Conservation (phyloP, 2,329 filamentous ascomycete genomes). For the Fusarium cicatricum region DNA sequence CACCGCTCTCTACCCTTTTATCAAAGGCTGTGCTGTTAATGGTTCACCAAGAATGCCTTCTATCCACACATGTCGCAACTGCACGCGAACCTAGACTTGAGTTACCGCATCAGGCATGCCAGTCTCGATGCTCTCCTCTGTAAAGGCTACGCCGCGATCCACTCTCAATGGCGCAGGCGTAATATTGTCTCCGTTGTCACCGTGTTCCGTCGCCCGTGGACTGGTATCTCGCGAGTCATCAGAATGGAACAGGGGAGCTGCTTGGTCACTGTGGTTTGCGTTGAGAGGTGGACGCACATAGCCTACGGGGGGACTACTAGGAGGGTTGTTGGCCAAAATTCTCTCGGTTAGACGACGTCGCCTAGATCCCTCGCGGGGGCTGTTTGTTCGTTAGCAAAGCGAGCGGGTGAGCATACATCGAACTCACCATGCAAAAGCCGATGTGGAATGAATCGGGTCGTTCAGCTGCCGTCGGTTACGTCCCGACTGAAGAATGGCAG, state of each 20-base stretch:
- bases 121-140: conserved; percentile 62
- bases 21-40: neutral
- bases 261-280: neutral
- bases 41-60: too few relatives aligned
- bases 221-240: neutral
- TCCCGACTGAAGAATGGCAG: too few relatives aligned
- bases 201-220: neutral
- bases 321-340: conserved; percentile 7
- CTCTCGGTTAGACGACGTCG: conserved; percentile 9
- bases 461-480: neutral
- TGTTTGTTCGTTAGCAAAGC: conserved; percentile 9
- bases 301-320: neutral
- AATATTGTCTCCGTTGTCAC: conserved; percentile 10
- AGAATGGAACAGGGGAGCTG: neutral
- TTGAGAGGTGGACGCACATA: conserved; percentile 7
- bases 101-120: conserved; percentile 56
- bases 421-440: conserved; percentile 5
- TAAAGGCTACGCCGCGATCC: conserved; percentile 61
- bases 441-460: neutral
- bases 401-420: too few relatives aligned
- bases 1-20: neutral
- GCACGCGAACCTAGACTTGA: conserved; percentile 30
- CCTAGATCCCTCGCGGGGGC: conserved; percentile 11
- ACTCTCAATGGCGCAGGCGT: conserved; percentile 52
- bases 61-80: too few relatives aligned